Evolutionary conservation across 2,329 filamentous ascomycete species (phyloP), one percentile per base, ranked within the genome.

Genomic region (Hypocreales sp.): DNA sequence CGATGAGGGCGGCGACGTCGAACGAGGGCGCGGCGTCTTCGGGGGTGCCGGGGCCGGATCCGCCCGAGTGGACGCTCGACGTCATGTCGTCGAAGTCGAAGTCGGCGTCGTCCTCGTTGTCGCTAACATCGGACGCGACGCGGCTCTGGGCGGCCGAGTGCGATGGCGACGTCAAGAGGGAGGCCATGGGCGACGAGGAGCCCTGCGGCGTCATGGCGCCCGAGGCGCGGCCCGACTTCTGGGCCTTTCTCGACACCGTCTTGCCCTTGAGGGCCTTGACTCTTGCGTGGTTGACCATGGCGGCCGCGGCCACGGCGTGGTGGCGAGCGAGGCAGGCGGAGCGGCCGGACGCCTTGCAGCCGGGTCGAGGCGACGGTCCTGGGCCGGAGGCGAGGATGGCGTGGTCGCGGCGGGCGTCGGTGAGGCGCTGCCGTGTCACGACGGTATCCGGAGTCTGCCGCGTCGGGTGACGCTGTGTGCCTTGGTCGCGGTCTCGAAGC

Each of bases 241-340:
- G 59, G 14, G 74, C 72, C 50, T 81, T 82, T 41, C 64, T 66
- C 25, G 78, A 82, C 19, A 71, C 54, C 11, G 76, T 83, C 58
- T 83, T 83, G 53, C 77, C 73, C 35, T 64, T 58, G 32, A 81
- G 67, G 27, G 71, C 75, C 50, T 78, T 75, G 45, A 78, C 74
- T 40, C 73, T 61, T 30, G 68, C 58, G 42, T 77, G 71, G 44
- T 65, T 70, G 72, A 78, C 78, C 20, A 17, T 40, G 22, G 25
- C 30, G 18, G 18, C 18, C 7, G 18, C 10, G 7, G 18, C n/a
- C n/a, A n/a, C n/a, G n/a, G n/a, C n/a, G n/a, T n/a, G n/a, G n/a
- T 26, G 26, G 11, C 28, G 17, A 14, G 15, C 11, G 19, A 18
- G n/a, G 17, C 13, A 23, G 9, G 14, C 6, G 8, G 13, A 15